Percentiles rank a stretch among this genome's conserved stretches.
Evolutionary conservation across 129 eudicot genomes (phyloP).

Genomic region (Pittosporum tobira): DNA sequence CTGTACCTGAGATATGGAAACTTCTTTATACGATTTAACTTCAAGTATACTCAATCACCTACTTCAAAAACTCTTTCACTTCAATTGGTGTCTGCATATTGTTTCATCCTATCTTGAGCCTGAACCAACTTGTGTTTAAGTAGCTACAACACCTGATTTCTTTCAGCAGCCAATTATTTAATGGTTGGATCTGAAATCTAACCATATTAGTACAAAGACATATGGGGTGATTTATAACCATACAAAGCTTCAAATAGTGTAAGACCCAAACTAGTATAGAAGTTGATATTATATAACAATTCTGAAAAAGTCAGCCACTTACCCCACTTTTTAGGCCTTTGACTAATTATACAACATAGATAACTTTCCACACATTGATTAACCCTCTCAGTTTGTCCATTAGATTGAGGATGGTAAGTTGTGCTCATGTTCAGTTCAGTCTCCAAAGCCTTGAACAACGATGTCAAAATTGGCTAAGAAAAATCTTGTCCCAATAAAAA

Average conservation of each 20-base stretch:
- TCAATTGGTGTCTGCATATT: neutral
- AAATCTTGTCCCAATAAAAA: neutral
- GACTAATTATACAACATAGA: neutral
- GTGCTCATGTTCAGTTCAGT: neutral
- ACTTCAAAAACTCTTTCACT: neutral
- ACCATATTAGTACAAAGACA: neutral
- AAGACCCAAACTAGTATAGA: neutral
- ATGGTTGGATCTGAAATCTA: no score
- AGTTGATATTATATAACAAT: conserved; percentile 7
- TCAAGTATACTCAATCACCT: conserved; percentile 1
- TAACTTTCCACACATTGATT: neutral
- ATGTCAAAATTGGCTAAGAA: neutral
- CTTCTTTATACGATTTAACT: neutral
- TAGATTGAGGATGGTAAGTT: conserved; percentile 7
- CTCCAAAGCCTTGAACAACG: neutral
- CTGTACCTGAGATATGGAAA: neutral
- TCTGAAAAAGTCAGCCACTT: neutral
- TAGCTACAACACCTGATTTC: neutral
- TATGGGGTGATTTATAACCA: neutral
- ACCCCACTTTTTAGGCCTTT: neutral
- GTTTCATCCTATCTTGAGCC: conserved; percentile 9
- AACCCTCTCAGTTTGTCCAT: conserved; percentile 7
- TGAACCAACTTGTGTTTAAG: neutral
- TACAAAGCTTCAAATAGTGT: conserved; percentile 10
- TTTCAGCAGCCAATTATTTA: neutral